Evolutionary conservation across 768 basidiomycete genomes (phyloP), one percentile per base, ranked within the genome.

Genomic region (Ephemerocybe angulata): DNA sequence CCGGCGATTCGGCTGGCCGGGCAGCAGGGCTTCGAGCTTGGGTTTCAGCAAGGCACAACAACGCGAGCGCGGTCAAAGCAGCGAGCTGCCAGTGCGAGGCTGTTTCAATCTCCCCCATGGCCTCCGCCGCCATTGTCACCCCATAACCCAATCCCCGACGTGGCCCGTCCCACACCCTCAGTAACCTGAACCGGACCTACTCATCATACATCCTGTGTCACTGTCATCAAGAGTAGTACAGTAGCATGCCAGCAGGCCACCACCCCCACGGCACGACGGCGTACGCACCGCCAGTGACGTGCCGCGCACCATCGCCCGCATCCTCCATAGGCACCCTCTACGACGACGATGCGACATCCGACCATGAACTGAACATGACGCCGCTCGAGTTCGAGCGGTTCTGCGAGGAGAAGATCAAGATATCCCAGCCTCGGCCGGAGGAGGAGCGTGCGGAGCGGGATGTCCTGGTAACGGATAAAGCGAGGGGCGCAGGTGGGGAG

Each of bases 241-340:
- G 8, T 17, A 35, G 8, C 8, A 35, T 10, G 40, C n/a, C 63
- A 28, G 13, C 44, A 11, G 44, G 44, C 7, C 44, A 46, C 5
- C 65, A 69, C 37, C 56, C 56, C 8, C 60, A 60, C 27, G 68
- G 70, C 48, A 65, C 71, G 53, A 71, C 76, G 3, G 77, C 77
- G 64, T 81, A 82, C 55, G 76, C 77, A 4, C 70, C 75, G 17
- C 76, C 78, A 25, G 73, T 79, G 19, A 46, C 44, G 22, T 64
- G 79, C 28, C 77, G 78, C 8, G 71, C 75, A 8, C 72, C 80
- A 2, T 83, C 81, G 10, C 79, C 80, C 12, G 73, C 80, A 17
- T 80, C 78, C 54, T 81, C 81, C 13, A 70, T 81, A 21, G 79
- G 79, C 40, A 80, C 78, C 15, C 60, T 70, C 1, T 77, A 78